Conservation (phyloP, 2,329 filamentous ascomycete species). For the Fusarium guadeloupense region DNA sequence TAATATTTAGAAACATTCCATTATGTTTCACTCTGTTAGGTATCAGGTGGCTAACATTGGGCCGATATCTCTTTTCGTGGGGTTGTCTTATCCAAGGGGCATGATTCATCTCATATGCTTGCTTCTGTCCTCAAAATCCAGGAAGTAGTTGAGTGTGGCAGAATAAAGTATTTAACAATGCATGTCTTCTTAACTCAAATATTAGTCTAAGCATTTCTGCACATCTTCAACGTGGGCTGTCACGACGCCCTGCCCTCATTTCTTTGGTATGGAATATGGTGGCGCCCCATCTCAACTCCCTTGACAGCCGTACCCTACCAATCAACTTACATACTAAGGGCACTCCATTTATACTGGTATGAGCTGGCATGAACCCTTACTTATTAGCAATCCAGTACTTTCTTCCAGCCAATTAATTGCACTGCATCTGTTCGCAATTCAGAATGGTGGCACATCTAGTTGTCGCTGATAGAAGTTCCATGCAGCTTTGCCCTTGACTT, state of each 20-base stretch:
- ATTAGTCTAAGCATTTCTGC: neutral
- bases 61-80: neutral
- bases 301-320: neutral
- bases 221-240: neutral
- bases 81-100: neutral
- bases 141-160: too few species aligned
- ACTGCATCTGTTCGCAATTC: neutral
- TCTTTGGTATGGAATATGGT: neutral
- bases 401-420: neutral
- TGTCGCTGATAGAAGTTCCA: too few species aligned
- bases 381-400: neutral
- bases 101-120: neutral
- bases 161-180: too few species aligned
- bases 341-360: neutral
- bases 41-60: neutral
- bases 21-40: neutral
- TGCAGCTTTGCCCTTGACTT: neutral
- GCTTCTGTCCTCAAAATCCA: too few species aligned
- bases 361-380: neutral
- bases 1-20: neutral
- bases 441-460: neutral
- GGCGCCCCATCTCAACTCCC: neutral
- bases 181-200: too few species aligned
- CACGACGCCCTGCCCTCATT: neutral
- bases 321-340: too few species aligned